Evolutionary conservation across 768 basidiomycete genomes (phyloP).

Genomic region (Russula sp.): DNA sequence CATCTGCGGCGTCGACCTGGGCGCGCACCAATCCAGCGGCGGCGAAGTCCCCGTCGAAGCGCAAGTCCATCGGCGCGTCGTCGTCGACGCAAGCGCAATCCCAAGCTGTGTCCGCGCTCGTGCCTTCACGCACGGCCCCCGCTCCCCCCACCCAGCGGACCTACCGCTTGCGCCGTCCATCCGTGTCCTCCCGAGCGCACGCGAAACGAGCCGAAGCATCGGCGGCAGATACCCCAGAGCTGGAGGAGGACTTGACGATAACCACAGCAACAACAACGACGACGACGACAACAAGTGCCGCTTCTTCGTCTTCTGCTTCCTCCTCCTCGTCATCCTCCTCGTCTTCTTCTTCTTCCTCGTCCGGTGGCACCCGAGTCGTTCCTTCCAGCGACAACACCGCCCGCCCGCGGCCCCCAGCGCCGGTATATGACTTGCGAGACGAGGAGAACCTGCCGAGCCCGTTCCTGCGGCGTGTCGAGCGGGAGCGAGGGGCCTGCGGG

Average conservation of each 20-base stretch:
- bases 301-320: constrained; percentile 11
- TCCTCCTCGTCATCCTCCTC: constrained; percentile 16
- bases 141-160: constrained; percentile 7
- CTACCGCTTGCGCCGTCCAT: constrained; percentile 27
- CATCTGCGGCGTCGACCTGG: neutral
- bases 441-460: constrained; percentile 85
- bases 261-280: neutral
- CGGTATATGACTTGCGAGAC: constrained; percentile 56
- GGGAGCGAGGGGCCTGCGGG: constrained; percentile 25
- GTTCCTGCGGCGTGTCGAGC: constrained; percentile 56
- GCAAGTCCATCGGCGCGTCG: constrained; percentile 25
- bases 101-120: neutral
- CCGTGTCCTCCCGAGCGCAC: constrained; percentile 17
- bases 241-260: neutral
- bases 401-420: neutral
- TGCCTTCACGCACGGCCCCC: constrained; percentile 23
- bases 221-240: neutral
- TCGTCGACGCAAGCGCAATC: constrained; percentile 9
- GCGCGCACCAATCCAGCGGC: neutral
- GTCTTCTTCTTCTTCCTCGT: neutral
- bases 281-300: neutral
- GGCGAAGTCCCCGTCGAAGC: constrained; percentile 40
- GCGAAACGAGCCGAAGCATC: neutral
- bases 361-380: neutral
- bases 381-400: neutral